Evolutionary conservation across 2,329 filamentous ascomycete species (phyloP).

Genomic region (Whalleya microplaca): DNA sequence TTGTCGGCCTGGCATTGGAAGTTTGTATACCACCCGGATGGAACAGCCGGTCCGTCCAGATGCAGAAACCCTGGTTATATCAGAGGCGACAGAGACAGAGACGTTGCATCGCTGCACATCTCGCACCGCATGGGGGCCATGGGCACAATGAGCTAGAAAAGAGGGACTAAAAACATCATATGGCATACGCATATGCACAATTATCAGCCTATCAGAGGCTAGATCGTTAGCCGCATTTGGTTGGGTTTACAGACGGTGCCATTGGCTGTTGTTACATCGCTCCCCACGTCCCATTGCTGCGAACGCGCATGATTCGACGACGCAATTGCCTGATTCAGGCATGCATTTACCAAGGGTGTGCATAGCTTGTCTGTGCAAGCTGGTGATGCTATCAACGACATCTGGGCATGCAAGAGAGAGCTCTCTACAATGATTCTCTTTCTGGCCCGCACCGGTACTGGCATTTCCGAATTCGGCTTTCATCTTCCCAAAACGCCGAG

Average conservation of each 20-base stretch:
- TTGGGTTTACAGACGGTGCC: constrained; percentile 25
- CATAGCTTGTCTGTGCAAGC: constrained; percentile 15
- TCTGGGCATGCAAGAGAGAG: constrained; percentile 10
- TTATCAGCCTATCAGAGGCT: constrained; percentile 32
- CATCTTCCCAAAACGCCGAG: constrained; percentile 1
- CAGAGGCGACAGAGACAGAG: constrained; percentile 2
- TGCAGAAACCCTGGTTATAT: constrained; percentile 19
- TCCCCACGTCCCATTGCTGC: constrained; percentile 31
- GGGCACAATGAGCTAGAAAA: neutral
- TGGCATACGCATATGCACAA: constrained; percentile 30
- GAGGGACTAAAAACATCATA: constrained; percentile 15
- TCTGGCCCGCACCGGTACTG: constrained; percentile 8
- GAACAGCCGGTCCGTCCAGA: constrained; percentile 17
- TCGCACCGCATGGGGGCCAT: constrained; percentile 10
- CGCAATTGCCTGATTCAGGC: constrained; percentile 19
- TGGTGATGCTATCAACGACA: constrained; percentile 22
- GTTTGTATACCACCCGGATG: constrained; percentile 10
- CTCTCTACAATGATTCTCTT: constrained; percentile 7
- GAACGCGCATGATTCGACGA: constrained; percentile 25
- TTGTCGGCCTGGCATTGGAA: constrained; percentile 9
- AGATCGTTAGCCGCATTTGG: constrained; percentile 36
- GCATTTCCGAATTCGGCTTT: constrained; percentile 3
- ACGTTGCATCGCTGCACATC: constrained; percentile 1
- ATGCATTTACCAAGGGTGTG: constrained; percentile 21
- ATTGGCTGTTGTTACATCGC: constrained; percentile 37